Evolutionary conservation across 441 rosid genomes (phyloP).

Genomic region (Gossypium schwendimanii): DNA sequence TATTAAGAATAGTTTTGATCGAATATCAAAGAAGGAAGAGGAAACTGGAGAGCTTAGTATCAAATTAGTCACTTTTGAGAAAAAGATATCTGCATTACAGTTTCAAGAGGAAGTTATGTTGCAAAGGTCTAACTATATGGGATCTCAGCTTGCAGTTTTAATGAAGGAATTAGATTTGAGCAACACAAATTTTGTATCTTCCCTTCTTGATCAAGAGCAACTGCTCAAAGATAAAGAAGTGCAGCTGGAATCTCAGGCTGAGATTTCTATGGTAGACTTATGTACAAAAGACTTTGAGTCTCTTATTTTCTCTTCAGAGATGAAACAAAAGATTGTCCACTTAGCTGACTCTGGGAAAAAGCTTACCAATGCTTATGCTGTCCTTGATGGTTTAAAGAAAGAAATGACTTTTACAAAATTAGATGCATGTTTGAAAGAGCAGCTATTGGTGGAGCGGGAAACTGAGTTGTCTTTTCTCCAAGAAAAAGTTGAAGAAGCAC

Average conservation of each 20-base stretch:
- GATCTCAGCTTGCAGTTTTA: conserved; percentile 70
- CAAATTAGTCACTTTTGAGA: conserved; percentile 65
- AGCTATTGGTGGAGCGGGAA: conserved; percentile 32
- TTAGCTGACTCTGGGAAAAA: conserved; percentile 31
- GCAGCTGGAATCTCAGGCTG: conserved; percentile 50
- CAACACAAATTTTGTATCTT: conserved; percentile 39
- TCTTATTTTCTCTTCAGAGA: conserved; percentile 44
- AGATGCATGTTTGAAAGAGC: conserved; percentile 54
- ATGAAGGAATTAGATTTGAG: conserved; percentile 71
- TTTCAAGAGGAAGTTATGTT: conserved; percentile 88
- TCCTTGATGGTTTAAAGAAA: conserved; percentile 45
- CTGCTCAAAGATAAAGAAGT: conserved; percentile 45
- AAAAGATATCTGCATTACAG: conserved; percentile 62
- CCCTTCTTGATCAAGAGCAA: conserved; percentile 56
- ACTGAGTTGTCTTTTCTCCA: conserved; percentile 29
- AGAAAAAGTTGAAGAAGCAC: conserved; percentile 27
- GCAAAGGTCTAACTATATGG: conserved; percentile 74
- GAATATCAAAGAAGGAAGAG: conserved; percentile 72
- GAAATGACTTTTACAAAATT: conserved; percentile 41
- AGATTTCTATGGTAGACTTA: conserved; percentile 37
- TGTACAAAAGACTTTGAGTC: conserved; percentile 73
- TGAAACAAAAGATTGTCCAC: conserved; percentile 42
- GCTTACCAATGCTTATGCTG: conserved; percentile 26
- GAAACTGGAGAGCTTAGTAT: conserved; percentile 57
- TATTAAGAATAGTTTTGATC: conserved; percentile 72